A percentile compares a stretch with the other conserved stretches of the same genome.
These are phyloP conservation scores for Chlorella vulgaris DNA, from an alignment of 139 green algal species.

Conservation along the genomic window DNA sequence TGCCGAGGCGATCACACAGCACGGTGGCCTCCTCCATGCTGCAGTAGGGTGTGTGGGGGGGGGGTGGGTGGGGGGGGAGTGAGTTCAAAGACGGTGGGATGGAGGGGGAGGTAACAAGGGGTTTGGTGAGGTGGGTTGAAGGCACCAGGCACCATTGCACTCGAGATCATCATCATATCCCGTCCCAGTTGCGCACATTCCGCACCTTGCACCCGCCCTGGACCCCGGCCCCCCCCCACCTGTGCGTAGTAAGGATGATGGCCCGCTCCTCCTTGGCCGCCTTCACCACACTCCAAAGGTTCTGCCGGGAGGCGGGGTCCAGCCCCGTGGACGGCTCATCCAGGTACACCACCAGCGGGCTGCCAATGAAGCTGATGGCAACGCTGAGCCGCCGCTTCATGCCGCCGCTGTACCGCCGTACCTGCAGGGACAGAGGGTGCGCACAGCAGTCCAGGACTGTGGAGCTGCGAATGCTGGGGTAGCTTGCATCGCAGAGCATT, in stretches of 20 bases:
- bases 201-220: too few relatives aligned
- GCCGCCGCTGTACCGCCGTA: slow-evolving; percentile 75
- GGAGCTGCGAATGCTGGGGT: background rate
- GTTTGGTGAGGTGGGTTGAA: too few relatives aligned
- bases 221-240: slow-evolving; percentile 1
- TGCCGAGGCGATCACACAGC: slow-evolving; percentile 90
- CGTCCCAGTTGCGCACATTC: background rate
- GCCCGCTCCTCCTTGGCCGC: slow-evolving; percentile 61
- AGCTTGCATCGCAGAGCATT: too few relatives aligned
- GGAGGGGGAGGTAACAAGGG: too few relatives aligned
- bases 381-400: slow-evolving; percentile 90
- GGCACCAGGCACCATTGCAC: too few relatives aligned
- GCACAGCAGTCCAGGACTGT: background rate
- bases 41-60: background rate
- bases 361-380: slow-evolving; percentile 82
- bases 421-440: slow-evolving; percentile 1
- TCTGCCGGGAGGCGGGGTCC: slow-evolving; percentile 87
- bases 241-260: slow-evolving; percentile 95
- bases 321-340: slow-evolving; percentile 81
- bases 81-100: background rate
- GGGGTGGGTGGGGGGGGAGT: background rate
- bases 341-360: slow-evolving; percentile 62
- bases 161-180: too few relatives aligned
- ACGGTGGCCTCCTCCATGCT: slow-evolving; percentile 97
- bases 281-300: slow-evolving; percentile 94